Percentiles rank a stretch among this genome's conserved stretches.
phyloP scores from a whole-genome alignment of 345 rosid genomes.

The Lumnitzera racemosa region DNA sequence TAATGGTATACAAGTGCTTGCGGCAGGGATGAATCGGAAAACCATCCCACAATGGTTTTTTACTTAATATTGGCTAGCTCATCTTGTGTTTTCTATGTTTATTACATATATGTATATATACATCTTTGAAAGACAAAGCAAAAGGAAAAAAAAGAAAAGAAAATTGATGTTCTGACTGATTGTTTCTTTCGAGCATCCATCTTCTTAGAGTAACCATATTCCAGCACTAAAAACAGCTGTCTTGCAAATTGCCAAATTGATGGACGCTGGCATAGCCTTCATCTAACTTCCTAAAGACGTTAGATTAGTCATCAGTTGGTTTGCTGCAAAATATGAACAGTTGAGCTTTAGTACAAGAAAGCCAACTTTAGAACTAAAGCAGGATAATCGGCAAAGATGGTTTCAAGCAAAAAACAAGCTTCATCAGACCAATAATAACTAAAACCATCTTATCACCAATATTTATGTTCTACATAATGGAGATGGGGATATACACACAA shows the following conservation, averaged over 20 bases:
- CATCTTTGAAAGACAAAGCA: too few species aligned
- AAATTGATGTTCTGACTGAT: too few species aligned
- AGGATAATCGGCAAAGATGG: constrained; percentile 1
- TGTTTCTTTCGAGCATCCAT: too few species aligned
- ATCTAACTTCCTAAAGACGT: background rate
- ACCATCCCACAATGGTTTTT: constrained; percentile 7
- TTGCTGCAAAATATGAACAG: constrained; percentile 5
- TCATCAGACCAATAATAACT: too few species aligned
- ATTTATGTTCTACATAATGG: too few species aligned
- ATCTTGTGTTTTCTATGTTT: background rate
- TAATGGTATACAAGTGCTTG: constrained; percentile 2
- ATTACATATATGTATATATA: too few species aligned
- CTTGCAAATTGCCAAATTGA: too few species aligned
- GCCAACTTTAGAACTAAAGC: background rate
- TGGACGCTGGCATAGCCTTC: background rate
- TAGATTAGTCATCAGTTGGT: constrained; percentile 4
- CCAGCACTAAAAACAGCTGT: too few species aligned
- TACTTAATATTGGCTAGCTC: background rate
- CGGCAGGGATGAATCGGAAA: constrained; percentile 10
- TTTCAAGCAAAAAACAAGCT: background rate
- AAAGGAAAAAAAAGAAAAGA: too few species aligned
- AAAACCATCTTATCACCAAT: too few species aligned
- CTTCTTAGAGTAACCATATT: too few species aligned
- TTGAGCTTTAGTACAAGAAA: background rate
- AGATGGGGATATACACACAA: background rate